A percentile compares a stretch with the other conserved stretches of the same genome.
Evolutionary conservation across 306 rosid genomes (phyloP).

Genomic region (Abrus precatorius): DNA sequence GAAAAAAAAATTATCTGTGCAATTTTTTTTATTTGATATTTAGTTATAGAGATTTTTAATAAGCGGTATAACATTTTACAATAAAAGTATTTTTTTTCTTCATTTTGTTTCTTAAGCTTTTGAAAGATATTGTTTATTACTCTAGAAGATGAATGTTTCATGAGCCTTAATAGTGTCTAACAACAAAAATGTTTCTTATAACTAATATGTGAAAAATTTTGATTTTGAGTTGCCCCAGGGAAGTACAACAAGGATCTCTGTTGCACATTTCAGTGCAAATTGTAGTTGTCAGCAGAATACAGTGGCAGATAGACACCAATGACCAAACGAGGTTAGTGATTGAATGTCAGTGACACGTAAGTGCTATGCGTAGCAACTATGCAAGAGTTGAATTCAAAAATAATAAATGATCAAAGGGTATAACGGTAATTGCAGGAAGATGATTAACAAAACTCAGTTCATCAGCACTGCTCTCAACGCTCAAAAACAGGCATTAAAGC

Average conservation of each 20-base stretch:
- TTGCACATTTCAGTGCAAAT: slow-evolving; percentile 2
- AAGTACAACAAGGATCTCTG: background rate
- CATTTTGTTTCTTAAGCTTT: too few relatives aligned
- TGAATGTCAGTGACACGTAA: slow-evolving; percentile 1
- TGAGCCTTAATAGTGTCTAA: too few relatives aligned
- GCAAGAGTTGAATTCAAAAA: background rate
- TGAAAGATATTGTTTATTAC: too few relatives aligned
- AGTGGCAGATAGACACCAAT: background rate
- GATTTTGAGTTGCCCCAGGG: background rate
- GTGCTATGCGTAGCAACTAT: background rate
- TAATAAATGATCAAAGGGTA: slow-evolving; percentile 25
- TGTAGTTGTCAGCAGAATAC: slow-evolving; percentile 3
- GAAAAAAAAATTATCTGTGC: too few relatives aligned
- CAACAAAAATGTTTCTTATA: too few relatives aligned
- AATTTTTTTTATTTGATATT: too few relatives aligned
- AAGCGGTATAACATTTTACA: too few relatives aligned
- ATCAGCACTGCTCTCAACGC: slow-evolving; percentile 25
- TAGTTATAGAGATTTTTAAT: too few relatives aligned
- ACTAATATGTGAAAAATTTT: background rate
- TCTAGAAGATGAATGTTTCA: too few relatives aligned
- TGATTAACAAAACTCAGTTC: slow-evolving; percentile 3
- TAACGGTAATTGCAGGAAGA: slow-evolving; percentile 21
- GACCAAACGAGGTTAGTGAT: background rate
- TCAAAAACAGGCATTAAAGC: slow-evolving; percentile 48
- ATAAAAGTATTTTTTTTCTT: too few relatives aligned